Evolutionary conservation across 768 basidiomycete genomes (phyloP).

Genomic region (Leccinum variicolor): DNA sequence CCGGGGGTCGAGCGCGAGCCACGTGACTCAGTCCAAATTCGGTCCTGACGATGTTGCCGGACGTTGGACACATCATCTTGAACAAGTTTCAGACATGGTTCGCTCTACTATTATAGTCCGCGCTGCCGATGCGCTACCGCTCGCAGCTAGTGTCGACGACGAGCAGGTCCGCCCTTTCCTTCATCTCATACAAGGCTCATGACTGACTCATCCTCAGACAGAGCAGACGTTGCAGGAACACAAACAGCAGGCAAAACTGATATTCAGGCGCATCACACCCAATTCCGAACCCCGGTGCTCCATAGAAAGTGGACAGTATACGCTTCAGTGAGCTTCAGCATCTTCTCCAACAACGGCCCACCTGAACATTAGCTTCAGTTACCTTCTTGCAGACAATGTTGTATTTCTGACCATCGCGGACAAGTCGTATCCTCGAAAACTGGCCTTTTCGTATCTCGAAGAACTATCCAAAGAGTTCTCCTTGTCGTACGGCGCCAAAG

Average conservation of each 20-base stretch:
- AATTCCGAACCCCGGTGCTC: conserved; percentile 96
- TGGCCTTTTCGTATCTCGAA: conserved; percentile 96
- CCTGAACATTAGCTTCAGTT: conserved; percentile 48
- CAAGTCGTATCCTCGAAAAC: conserved; percentile 94
- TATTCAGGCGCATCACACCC: conserved; percentile 90
- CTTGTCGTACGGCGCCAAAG: conserved; percentile 87
- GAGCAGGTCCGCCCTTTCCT: conserved; percentile 64
- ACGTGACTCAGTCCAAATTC: no score
- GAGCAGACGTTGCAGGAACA: conserved; percentile 93
- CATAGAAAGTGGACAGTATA: conserved; percentile 93
- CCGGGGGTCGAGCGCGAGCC: no score
- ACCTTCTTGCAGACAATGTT: conserved; percentile 92
- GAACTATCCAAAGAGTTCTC: conserved; percentile 97
- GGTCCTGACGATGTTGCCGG: not conserved
- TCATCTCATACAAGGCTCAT: not conserved
- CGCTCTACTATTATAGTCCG: conserved; percentile 83
- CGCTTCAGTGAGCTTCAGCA: conserved; percentile 75
- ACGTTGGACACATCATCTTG: not conserved
- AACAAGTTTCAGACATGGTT: conserved; percentile 53
- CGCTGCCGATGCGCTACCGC: conserved; percentile 82
- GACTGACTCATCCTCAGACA: conserved; percentile 51
- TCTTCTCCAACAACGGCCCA: not conserved
- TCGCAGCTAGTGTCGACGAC: conserved; percentile 96
- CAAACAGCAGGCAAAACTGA: conserved; percentile 97
- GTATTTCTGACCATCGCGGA: conserved; percentile 95